phyloP scores from a whole-genome alignment of 345 rosid genomes.

The Rhodamnia argentea region DNA sequence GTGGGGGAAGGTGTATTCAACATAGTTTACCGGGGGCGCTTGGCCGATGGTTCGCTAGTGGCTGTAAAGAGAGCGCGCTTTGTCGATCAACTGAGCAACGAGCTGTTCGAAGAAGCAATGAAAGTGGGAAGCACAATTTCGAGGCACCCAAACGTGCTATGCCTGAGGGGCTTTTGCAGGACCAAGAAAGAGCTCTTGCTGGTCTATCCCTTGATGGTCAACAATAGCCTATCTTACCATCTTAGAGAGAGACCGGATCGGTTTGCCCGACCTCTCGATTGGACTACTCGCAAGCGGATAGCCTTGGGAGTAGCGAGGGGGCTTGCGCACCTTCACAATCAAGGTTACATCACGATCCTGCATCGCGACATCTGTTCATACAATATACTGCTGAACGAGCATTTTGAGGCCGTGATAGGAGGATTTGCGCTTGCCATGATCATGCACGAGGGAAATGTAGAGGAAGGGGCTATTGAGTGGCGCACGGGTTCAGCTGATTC shows the following conservation, averaged over 20 bases:
- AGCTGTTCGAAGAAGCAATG: not conserved
- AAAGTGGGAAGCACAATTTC: not conserved
- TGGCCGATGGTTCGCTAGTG: not conserved
- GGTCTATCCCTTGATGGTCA: not conserved
- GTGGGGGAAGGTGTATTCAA: too few relatives aligned
- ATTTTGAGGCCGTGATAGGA: not conserved
- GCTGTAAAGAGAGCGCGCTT: not conserved
- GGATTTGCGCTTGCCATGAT: not conserved
- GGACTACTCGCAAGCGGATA: not conserved
- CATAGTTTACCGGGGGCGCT: too few relatives aligned
- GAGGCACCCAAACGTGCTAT: not conserved
- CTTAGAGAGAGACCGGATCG: not conserved
- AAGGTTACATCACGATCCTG: not conserved
- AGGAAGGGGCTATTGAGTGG: not conserved
- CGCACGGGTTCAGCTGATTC: not conserved
- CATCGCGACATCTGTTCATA: not conserved
- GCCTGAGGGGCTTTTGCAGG: not conserved
- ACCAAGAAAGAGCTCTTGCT: not conserved
- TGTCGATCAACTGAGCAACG: fast-evolving
- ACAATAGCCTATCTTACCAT: not conserved
- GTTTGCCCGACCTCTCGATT: not conserved
- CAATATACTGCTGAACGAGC: not conserved
- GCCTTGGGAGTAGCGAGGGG: not conserved
- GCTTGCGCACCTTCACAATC: not conserved
- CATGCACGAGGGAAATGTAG: not conserved